Base-by-base conservation (phyloP, 768 basidiomycete species). In the Macrolepiota fuliginosa region DNA sequence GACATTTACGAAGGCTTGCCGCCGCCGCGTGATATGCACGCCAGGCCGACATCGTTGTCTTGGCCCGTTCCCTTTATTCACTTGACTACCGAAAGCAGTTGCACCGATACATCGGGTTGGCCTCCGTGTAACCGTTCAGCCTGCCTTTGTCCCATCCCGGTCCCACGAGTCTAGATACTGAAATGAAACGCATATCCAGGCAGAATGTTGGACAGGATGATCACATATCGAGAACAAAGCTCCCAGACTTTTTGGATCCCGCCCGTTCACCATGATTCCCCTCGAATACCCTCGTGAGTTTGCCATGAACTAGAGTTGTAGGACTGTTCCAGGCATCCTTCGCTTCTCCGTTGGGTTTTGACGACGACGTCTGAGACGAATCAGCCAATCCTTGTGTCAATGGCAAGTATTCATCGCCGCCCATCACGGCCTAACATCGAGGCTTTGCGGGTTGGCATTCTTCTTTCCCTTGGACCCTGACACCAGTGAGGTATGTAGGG, bases 241-340 rank as follows among this genome's bases (percentile, higher is more conserved):
- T 22, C 93, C 92, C 73, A n/a, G n/a, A n/a, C 92, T 93, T 67
- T 94, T 95, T 17, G 87, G 86, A 0, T 94, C 94, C 25, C 83
- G 83, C 71, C 95, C 96, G 65, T 87, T 94, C 49, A 95, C 94
- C 0, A 89, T 92, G n/a, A n/a, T n/a, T n/a, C n/a, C n/a, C n/a
- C n/a, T n/a, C n/a, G 66, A 80, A 83, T 75, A 88, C 83, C 72
- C 88, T 92, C 42, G 91, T 75, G 0, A 84, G 87, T 69, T 95
- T 92, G 17, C 78, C 78, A 54, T 82, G 78, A 19, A 87, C 76
- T 0, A 88, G 88, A 0, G 89, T 82, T 63, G 95, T 82, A 61
- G 96, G 81, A 45, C 69, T 78, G 29, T 80, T 83, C 94, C 94
- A 96, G 1, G 82, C 85, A 24, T 77, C 66, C 45, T 70, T 74